Evolutionary conservation across 1,284 basidiomycete genomes (phyloP).

Genomic region (Mrakiaceae sp.): DNA sequence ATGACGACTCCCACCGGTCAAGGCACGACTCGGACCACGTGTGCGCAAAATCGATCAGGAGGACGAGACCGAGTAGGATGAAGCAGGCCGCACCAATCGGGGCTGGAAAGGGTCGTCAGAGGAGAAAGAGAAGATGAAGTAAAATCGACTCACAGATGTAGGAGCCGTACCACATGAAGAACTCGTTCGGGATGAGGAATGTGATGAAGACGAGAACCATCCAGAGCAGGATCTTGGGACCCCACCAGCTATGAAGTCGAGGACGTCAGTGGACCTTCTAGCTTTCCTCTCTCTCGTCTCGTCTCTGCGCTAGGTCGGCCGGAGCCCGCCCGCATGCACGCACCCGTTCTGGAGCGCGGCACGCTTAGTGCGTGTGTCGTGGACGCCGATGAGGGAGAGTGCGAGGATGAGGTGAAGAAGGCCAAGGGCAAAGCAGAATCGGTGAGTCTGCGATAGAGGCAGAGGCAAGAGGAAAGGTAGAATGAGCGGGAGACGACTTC

Average conservation of each 20-base stretch:
- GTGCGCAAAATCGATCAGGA: constrained; percentile 97
- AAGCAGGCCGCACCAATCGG: constrained; percentile 87
- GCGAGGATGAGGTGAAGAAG: constrained; percentile 81
- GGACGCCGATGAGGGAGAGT: constrained; percentile 67
- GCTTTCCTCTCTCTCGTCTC: too few species aligned
- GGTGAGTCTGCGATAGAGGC: constrained; percentile 56
- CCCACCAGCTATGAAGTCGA: constrained; percentile 71
- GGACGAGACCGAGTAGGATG: constrained; percentile 90
- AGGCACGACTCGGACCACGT: constrained; percentile 96
- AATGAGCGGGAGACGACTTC: not conserved
- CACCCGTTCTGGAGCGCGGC: constrained; percentile 95
- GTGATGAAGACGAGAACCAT: constrained; percentile 60
- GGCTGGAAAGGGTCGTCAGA: constrained; percentile 67
- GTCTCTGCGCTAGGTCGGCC: too few species aligned
- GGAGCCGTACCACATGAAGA: constrained; percentile 95
- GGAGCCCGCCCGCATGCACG: constrained; percentile 21
- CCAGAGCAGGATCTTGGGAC: constrained; percentile 86
- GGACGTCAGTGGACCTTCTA: not conserved
- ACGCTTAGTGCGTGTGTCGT: constrained; percentile 78
- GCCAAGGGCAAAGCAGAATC: constrained; percentile 89
- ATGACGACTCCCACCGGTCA: constrained; percentile 82
- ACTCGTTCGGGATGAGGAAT: constrained; percentile 87
- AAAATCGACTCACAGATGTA: constrained; percentile 45
- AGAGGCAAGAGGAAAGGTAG: too few species aligned
- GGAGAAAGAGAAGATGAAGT: constrained; percentile 65